Conservation (phyloP, 306 rosid species). For the Sindora glabra region DNA sequence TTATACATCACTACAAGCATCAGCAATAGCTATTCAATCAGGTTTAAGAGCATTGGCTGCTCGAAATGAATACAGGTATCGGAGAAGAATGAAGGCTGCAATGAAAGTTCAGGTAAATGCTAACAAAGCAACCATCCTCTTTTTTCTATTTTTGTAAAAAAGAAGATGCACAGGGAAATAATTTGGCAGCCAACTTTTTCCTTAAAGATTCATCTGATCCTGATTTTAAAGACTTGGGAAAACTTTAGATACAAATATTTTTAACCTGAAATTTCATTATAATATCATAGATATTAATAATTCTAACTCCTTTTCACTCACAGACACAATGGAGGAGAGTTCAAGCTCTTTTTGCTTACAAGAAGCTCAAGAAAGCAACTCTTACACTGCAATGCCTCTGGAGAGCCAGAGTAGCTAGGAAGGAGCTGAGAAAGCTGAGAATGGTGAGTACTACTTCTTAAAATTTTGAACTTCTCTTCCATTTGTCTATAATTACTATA, state of each 20-base stretch:
- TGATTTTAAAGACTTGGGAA: background rate
- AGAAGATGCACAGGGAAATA: background rate
- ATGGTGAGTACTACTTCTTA: conserved; percentile 36
- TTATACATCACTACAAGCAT: conserved; percentile 49
- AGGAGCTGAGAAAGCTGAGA: conserved; percentile 64
- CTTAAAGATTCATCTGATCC: background rate
- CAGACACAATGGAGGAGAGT: conserved; percentile 80
- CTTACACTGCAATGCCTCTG: conserved; percentile 70
- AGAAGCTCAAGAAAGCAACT: conserved; percentile 55
- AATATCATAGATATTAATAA: background rate
- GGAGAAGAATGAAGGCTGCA: conserved; percentile 78
- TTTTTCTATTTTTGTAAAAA: conserved; percentile 12
- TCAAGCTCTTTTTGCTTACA: conserved; percentile 49
- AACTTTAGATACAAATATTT: background rate
- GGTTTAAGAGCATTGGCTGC: conserved; percentile 82
- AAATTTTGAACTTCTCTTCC: background rate
- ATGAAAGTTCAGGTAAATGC: conserved; percentile 52
- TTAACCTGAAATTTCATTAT: background rate
- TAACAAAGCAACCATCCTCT: background rate
- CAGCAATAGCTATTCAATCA: conserved; percentile 64
- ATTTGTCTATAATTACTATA: background rate
- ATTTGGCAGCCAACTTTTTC: background rate
- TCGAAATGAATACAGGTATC: conserved; percentile 48
- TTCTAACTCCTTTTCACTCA: conserved; percentile 11
- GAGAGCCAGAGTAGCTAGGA: conserved; percentile 75